A percentile compares a stretch with the other conserved stretches of the same genome.
These are phyloP conservation scores for Geum urbanum DNA, from an alignment of 306 rosid genomes.

Conservation along the genomic window DNA sequence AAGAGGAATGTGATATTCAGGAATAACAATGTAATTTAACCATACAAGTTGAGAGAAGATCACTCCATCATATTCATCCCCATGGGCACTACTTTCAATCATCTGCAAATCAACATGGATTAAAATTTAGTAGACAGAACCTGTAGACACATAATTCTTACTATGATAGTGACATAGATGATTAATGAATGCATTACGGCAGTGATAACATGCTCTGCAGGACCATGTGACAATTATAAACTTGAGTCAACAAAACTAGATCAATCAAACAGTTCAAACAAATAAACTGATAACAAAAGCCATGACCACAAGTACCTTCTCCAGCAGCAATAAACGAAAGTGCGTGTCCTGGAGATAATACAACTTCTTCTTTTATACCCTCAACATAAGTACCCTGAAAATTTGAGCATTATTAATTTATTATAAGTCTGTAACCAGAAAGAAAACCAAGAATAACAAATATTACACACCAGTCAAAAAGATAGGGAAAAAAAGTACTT, in stretches of 20 bases:
- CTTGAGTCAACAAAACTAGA: slow-evolving; percentile 16
- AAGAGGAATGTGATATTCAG: slow-evolving; percentile 4
- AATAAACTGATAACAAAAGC: slow-evolving; percentile 9
- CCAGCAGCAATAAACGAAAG: slow-evolving; percentile 99
- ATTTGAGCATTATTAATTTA: slow-evolving; percentile 5
- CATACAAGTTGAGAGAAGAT: slow-evolving; percentile 99
- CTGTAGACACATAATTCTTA: background rate
- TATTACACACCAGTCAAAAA: background rate
- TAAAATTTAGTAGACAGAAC: slow-evolving; percentile 13
- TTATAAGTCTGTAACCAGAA: background rate
- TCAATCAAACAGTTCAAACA: background rate
- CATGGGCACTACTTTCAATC: slow-evolving; percentile 95
- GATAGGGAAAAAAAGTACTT: background rate
- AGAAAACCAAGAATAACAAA: slow-evolving; percentile 11
- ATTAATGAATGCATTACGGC: background rate
- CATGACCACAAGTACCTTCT: slow-evolving; percentile 60
- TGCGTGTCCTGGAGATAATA: slow-evolving; percentile 96
- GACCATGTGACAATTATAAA: slow-evolving; percentile 16
- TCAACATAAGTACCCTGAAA: slow-evolving; percentile 97
- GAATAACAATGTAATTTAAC: slow-evolving; percentile 22
- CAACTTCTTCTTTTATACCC: slow-evolving; percentile 99
- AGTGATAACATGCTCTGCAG: slow-evolving; percentile 58
- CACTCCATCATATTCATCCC: slow-evolving; percentile 98
- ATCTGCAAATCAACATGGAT: slow-evolving; percentile 60
- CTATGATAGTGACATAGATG: no score